A percentile compares a stretch with the other conserved stretches of the same genome.
These are phyloP conservation scores for Begonia masoniana DNA, from an alignment of 306 rosid genomes.

Conservation along the genomic window DNA sequence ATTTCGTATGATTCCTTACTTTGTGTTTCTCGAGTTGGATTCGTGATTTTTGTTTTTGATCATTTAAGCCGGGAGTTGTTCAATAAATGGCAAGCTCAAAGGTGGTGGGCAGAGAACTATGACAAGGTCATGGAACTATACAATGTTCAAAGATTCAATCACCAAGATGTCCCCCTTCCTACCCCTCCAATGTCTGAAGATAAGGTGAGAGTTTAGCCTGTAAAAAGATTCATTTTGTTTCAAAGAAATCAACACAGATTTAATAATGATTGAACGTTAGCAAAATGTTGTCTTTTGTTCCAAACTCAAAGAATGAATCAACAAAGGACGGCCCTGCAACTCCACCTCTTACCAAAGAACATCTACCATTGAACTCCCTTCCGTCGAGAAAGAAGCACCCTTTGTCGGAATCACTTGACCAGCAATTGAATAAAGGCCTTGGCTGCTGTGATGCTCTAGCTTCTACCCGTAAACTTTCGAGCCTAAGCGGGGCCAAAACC, in stretches of 20 bases:
- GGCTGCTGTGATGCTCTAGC: constrained; percentile 41
- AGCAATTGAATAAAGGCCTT: constrained; percentile 31
- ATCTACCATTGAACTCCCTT: constrained; percentile 32
- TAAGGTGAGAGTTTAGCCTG: constrained; percentile 27
- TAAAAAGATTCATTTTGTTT: neutral
- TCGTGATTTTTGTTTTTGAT: constrained; percentile 4
- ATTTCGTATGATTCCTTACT: no score
- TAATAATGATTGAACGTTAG: neutral
- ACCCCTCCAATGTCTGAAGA: constrained; percentile 79
- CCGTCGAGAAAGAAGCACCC: constrained; percentile 54
- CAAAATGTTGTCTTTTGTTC: constrained; percentile 5
- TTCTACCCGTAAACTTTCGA: constrained; percentile 48
- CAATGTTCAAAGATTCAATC: constrained; percentile 80
- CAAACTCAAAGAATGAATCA: constrained; percentile 67
- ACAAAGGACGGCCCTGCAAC: constrained; percentile 66
- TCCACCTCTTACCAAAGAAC: constrained; percentile 65
- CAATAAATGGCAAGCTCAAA: constrained; percentile 86
- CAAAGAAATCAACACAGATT: neutral
- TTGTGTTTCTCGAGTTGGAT: no score
- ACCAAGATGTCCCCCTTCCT: constrained; percentile 65
- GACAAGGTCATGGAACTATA: constrained; percentile 80
- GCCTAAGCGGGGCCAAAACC: constrained; percentile 41
- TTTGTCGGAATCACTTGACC: constrained; percentile 69
- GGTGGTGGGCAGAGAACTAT: constrained; percentile 80
- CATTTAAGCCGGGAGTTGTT: constrained; percentile 50